Evolutionary conservation across 257 asterid species (phyloP).

Genomic region (Solanum stenotomum): DNA sequence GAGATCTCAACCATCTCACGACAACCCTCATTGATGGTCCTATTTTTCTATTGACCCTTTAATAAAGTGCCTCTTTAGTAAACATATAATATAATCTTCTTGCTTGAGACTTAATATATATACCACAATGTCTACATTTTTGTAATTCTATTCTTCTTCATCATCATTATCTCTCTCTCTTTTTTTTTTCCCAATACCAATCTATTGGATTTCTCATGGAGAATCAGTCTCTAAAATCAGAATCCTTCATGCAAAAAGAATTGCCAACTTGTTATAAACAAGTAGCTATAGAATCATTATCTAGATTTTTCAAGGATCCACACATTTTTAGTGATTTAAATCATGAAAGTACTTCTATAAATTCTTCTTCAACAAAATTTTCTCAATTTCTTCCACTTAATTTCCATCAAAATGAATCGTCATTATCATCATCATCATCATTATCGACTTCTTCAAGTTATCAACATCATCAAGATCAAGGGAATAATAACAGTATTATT

Average conservation of each 20-base stretch:
- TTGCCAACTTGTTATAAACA: conserved; percentile 15
- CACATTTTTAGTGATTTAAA: conserved; percentile 5
- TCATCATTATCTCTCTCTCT: neutral
- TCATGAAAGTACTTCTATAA: neutral
- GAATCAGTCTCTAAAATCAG: conserved; percentile 21
- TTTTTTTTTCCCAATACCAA: neutral
- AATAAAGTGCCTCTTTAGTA: conserved; percentile 11
- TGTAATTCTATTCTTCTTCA: conserved; percentile 5
- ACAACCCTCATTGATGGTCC: neutral
- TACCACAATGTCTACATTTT: conserved; percentile 14
- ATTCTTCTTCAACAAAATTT: conserved; percentile 17
- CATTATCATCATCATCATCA: neutral
- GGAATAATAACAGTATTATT: conserved; percentile 1
- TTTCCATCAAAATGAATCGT: neutral
- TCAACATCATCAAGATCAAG: conserved; percentile 3
- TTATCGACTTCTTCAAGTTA: neutral
- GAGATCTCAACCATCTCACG: neutral
- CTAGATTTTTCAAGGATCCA: conserved; percentile 18
- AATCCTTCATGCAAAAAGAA: conserved; percentile 39
- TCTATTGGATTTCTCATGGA: conserved; percentile 10
- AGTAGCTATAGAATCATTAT: conserved; percentile 9
- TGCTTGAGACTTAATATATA: conserved; percentile 11
- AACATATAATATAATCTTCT: conserved; percentile 5
- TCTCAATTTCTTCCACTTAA: neutral
- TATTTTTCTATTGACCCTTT: conserved; percentile 11